Evolutionary conservation across 2,329 filamentous ascomycete genomes (phyloP).

Genomic region (Cytospora leucostoma): DNA sequence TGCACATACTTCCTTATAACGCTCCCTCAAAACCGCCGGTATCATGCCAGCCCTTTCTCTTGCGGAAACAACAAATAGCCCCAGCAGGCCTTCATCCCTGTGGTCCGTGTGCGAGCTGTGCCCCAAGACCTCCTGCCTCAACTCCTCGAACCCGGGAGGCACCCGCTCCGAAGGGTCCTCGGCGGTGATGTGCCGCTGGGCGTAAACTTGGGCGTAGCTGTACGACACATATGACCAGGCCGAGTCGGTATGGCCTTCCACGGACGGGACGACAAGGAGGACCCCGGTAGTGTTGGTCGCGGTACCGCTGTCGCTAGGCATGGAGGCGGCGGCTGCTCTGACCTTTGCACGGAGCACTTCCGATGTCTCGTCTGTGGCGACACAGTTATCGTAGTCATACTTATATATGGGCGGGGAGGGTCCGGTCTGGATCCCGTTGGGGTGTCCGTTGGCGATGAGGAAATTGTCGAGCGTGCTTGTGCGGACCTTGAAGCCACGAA

Average conservation of each 20-base stretch:
- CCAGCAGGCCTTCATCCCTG: not conserved
- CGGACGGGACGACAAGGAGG: not conserved
- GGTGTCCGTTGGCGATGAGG: not conserved
- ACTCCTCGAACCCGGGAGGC: not conserved
- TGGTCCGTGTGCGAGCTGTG: not conserved
- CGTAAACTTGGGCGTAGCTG: not conserved
- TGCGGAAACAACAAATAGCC: not conserved
- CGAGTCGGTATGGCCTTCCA: conserved; percentile 1
- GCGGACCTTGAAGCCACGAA: not conserved
- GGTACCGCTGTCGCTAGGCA: too few species aligned
- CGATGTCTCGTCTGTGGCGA: not conserved
- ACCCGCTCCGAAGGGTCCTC: not conserved
- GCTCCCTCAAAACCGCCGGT: not conserved
- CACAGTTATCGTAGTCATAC: not conserved
- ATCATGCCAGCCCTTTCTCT: not conserved
- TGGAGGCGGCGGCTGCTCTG: not conserved
- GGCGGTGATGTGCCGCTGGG: not conserved
- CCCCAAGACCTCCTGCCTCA: conserved; percentile 4
- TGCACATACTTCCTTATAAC: not conserved
- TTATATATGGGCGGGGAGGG: not conserved
- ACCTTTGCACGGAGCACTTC: not conserved
- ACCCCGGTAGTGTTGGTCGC: not conserved
- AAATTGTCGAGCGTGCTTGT: not conserved
- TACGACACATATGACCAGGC: not conserved
- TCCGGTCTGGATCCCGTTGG: not conserved